Evolutionary conservation across 352 stramenopile species (phyloP), one percentile per base, ranked within the genome.

Genomic region (Stramenopiles sp.): DNA sequence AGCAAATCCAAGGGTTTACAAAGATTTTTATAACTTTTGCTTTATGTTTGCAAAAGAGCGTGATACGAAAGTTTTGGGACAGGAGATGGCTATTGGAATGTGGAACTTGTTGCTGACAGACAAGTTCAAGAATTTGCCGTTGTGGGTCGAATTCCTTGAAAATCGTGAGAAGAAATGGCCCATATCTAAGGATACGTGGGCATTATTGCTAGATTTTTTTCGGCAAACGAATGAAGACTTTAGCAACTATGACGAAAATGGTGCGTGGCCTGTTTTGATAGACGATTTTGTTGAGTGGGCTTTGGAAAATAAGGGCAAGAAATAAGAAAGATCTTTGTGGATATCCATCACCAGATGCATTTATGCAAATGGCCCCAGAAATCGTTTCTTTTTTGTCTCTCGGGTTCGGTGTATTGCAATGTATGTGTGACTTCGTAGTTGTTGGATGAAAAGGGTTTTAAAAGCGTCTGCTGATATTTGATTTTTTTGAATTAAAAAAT

Each of bases 11-110:
- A 55, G 30, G 30, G 80, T 84, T 29, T 93, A 93, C 83, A 93
- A 92, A 83, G 88, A 88, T 81, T 93, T 94, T 44, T 94, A 94
- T 83, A 87, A 86, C 82, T 94, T 94, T 81, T 93, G 89, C 84
- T 94, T 94, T 81, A 86, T 86, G 0, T 94, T 93, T 80, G 92
- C 90, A 32, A 94, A 94, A 82, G 90, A 94, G 80, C 89, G 89
- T 0, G 90, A 89, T n/a, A 90, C 94, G 82, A 93, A 93, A 83
- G 94, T 90, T 82, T 85, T 94, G 1, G 85, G 88, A 80, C 92
- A 93, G 76, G 90, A 93, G 82, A 92, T 94, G 75, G 90, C 90
- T 25, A 85, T 88, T 75, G 88, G 89, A 30, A 93, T 94, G 90
- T 94, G 90, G 90, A 89, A 94, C 82, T 82, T 94, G 81, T 80